Evolutionary conservation across 805 yeast genomes (phyloP), one percentile per base, ranked within the genome.

Genomic region (Yarrowia porcina): DNA sequence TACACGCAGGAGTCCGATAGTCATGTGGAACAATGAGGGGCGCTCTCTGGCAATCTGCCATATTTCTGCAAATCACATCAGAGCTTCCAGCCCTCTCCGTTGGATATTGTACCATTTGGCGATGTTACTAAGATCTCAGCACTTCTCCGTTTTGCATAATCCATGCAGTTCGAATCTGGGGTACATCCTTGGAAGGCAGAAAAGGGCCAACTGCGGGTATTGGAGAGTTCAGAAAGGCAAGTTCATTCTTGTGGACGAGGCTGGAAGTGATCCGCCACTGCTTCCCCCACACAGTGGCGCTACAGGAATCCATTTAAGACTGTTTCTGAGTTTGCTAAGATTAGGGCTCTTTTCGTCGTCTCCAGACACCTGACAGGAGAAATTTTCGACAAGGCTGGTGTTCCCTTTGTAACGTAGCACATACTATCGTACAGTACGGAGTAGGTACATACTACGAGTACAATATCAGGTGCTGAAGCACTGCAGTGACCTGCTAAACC

Each of bases 161-260:
- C 52, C 25, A 45, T 45, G 52, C 52, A 45, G 52, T 15, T 11
- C 7, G 25, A 30, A 45, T 45, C 52, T 13, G 52, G 52, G 52
- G 52, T 45, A 20, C 52, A 45, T 45, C n/a, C 18, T 20, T 28
- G 17, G 12, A 23, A 23, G 18, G 27, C 28, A 11, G n/a, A 2
- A 12, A 20, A 38, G 20, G 41, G 25, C 42, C 27, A 10, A 5
- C 12, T 20, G 5, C 8, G 47, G 47, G 47, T 7, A 4, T 2
- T 38, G 27, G 25, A 20, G 23, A 41, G 30, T 20, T 15, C 11
- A n/a, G 18, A 3, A 18, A n/a, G n/a, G 10, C 20, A 5, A 33
- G 20, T 18, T 13, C 20, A 12, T 3, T 9, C 5, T 3, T 33
- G 11, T 18, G 10, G 20, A 12, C 11, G 4, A 18, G 20, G 10